A percentile compares a stretch with the other conserved stretches of the same genome.
phyloP scores from a whole-genome alignment of 306 rosid species.

The Trifolium pratense region DNA sequence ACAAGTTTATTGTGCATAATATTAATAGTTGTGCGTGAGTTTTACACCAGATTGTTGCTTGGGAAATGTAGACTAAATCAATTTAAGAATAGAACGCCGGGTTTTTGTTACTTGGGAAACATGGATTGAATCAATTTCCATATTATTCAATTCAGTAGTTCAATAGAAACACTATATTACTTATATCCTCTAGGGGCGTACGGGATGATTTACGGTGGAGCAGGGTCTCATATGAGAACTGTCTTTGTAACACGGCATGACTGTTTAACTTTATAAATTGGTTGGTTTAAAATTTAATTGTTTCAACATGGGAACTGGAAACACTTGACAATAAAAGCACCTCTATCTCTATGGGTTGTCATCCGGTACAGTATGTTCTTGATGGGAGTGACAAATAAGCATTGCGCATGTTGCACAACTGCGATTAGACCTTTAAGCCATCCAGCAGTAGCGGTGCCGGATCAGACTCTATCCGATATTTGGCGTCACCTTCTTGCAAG shows the following conservation, averaged over 20 bases:
- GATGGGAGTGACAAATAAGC: conserved; percentile 22
- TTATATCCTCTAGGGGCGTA: conserved; percentile 14
- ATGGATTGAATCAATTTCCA: conserved; percentile 10
- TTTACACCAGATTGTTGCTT: conserved; percentile 4
- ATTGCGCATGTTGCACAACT: conserved; percentile 34
- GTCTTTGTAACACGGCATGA: conserved; percentile 4
- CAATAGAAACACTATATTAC: background rate
- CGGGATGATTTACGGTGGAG: conserved; percentile 17
- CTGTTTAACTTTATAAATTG: conserved; percentile 26
- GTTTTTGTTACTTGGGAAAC: conserved; percentile 16
- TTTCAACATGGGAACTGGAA: conserved; percentile 10
- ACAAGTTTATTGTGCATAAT: background rate
- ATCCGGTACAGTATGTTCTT: conserved; percentile 5
- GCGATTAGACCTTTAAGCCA: conserved; percentile 44
- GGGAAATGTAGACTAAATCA: background rate
- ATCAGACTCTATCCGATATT: conserved; percentile 22
- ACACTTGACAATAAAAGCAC: conserved; percentile 1
- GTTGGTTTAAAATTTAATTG: conserved; percentile 14
- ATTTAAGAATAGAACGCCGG: conserved; percentile 6
- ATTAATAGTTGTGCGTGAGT: background rate
- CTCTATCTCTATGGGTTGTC: conserved; percentile 17
- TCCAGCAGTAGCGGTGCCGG: conserved; percentile 45
- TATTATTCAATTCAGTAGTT: conserved; percentile 15
- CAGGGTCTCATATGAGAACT: conserved; percentile 27
- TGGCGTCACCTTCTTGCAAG: conserved; percentile 39